These are phyloP conservation scores for Trametopsis cervina DNA, from an alignment of 768 basidiomycete genomes.

Conservation along the genomic window DNA sequence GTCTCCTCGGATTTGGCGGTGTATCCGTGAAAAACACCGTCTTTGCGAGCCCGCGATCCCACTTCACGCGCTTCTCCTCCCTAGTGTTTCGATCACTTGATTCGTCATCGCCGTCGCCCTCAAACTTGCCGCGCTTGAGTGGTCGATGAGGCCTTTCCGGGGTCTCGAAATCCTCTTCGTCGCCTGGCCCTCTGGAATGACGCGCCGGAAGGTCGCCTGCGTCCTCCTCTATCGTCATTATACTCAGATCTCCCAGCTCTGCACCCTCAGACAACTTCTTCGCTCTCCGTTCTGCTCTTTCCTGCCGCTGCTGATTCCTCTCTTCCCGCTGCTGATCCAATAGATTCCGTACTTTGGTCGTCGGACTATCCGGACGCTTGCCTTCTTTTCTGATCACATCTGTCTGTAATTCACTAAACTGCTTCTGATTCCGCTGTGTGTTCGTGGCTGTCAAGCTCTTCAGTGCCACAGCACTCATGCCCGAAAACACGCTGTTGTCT, in stretches of 20 bases:
- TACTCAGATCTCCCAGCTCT: slow-evolving; percentile 10
- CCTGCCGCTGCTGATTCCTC: slow-evolving; percentile 42
- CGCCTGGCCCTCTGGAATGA: slow-evolving; percentile 66
- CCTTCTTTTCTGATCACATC: slow-evolving; percentile 68
- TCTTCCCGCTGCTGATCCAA: slow-evolving; percentile 64
- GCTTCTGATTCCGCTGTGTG: slow-evolving; percentile 66
- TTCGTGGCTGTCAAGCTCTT: slow-evolving; percentile 67
- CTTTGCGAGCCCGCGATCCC: slow-evolving; percentile 65
- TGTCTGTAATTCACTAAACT: slow-evolving; percentile 55
- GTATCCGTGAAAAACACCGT: slow-evolving; percentile 58
- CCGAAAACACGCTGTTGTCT: slow-evolving; percentile 42
- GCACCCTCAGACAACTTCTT: slow-evolving; percentile 29
- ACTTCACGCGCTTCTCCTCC: slow-evolving; percentile 59
- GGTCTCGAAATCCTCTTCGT: slow-evolving; percentile 75
- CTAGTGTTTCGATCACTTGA: slow-evolving; percentile 21
- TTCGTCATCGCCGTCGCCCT: slow-evolving; percentile 25
- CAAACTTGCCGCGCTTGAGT: slow-evolving; percentile 35
- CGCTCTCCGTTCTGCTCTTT: slow-evolving; percentile 58
- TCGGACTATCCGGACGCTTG: slow-evolving; percentile 68
- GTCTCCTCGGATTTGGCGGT: slow-evolving; percentile 40
- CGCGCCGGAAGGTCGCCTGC: slow-evolving; percentile 21
- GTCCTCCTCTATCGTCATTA: slow-evolving; percentile 19
- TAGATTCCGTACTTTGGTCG: slow-evolving; percentile 64
- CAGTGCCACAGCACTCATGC: slow-evolving; percentile 64
- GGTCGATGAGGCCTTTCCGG: slow-evolving; percentile 41